A percentile compares a stretch with the other conserved stretches of the same genome.
phyloP scores from a whole-genome alignment of 192 early-diverging fungal species.

The Backusella parvicylindrica region DNA sequence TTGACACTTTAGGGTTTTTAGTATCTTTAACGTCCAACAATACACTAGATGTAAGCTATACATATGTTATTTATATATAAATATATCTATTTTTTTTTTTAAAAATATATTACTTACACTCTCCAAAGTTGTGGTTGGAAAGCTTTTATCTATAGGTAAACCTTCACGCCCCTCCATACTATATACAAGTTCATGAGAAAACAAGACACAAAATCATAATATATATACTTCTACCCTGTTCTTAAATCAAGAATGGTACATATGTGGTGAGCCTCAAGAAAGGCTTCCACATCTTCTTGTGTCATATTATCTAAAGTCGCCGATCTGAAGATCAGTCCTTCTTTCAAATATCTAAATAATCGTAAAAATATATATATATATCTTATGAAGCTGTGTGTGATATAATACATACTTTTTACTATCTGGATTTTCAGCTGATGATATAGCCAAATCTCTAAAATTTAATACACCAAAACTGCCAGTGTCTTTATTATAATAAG shows the following conservation, averaged over 20 bases:
- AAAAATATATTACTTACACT: constrained; percentile 1
- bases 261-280: constrained; percentile 23
- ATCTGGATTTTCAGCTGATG: neutral
- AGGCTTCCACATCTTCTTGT: constrained; percentile 27
- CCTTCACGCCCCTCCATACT: constrained; percentile 7
- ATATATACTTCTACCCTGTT: constrained; percentile 16
- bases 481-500: neutral
- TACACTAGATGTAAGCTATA: neutral
- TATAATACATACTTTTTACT: constrained; percentile 1
- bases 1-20: neutral
- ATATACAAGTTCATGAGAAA: neutral
- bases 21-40: neutral
- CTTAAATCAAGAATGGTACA: constrained; percentile 41
- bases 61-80: neutral
- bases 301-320: constrained; percentile 37
- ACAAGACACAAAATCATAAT: neutral
- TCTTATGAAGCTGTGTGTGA: too few species aligned
- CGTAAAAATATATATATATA: neutral
- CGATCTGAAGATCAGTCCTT: constrained; percentile 35
- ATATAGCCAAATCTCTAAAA: constrained; percentile 21
- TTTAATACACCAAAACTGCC: constrained; percentile 17
- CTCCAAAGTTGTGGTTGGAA: constrained; percentile 14
- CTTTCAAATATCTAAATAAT: constrained; percentile 27
- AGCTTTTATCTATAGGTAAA: constrained; percentile 21
- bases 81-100: too few species aligned